Base-by-base conservation (phyloP, 768 basidiomycete genomes). In the Coprinellus micaceus region DNA sequence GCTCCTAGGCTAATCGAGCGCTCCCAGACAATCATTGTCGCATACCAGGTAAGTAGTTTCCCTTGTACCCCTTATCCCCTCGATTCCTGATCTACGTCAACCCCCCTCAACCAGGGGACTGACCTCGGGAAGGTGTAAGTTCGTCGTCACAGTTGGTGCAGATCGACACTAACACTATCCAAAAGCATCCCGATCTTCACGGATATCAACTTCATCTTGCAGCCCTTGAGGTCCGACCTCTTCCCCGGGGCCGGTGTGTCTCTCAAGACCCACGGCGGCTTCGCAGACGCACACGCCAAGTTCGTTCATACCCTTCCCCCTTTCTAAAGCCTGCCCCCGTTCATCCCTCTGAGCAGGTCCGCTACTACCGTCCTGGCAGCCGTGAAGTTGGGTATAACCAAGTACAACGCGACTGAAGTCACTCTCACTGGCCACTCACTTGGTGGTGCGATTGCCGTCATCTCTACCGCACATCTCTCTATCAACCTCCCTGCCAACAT, bases 181-280 rank as follows among this genome's bases (percentile, higher is more conserved):
- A 13, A 33, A 51, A 82, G 81, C 52, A 41, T 77, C n/a, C 75
- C 84, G 1, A 68, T 76, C 50, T 66, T 85, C 48, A 84, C 80
- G 13, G 82, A 85, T 62, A 53, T 61, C 52, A 67, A 82, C 56
- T 66, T 84, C 49, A 1, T 67, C 29, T 68, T 73, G 62, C 64
- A 69, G 28, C 60, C 55, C 15, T 70, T 85, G 25, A 67, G 82
- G 61, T 26, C 74, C 1, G 65, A 66, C 0, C 74, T 85, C 6
- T 86, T 85, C 71, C 85, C 85, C 1, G 84, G 82, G 1, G 65
- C 84, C 13, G 62, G 74, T 28, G 66, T 65, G 15, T 67, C 54
- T 33, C 76, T 82, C 19, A 60, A 65, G 54, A 82, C 78, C 17
- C 85, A 82, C 61, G 70, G 74, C 36, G 84, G 85, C 3, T 86